Conservation (phyloP, 768 basidiomycete genomes). For the Punctularia strigosozonata region DNA sequence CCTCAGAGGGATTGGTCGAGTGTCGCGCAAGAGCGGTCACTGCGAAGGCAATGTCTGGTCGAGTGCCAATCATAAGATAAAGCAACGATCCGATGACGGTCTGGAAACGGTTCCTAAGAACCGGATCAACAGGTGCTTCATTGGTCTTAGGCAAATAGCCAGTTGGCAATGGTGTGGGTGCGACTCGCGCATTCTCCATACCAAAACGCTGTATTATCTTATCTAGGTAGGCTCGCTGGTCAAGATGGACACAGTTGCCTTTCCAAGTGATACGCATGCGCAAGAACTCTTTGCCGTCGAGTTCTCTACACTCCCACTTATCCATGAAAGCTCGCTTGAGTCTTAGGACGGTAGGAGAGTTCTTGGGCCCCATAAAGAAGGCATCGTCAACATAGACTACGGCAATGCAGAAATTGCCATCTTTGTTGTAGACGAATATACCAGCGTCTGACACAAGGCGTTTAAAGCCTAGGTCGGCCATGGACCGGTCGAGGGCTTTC, state of each 20-base stretch:
- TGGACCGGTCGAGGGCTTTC: background rate
- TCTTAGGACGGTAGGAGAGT: too few relatives aligned
- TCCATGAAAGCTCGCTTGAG: background rate
- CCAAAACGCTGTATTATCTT: conserved; percentile 15
- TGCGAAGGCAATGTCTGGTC: conserved; percentile 21
- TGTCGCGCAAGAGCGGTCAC: conserved; percentile 1
- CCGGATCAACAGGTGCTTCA: background rate
- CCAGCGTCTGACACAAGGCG: too few relatives aligned
- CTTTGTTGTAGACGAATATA: too few relatives aligned
- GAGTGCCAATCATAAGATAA: conserved; percentile 18
- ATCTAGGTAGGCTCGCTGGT: conserved; percentile 21
- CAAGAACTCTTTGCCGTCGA: conserved; percentile 10
- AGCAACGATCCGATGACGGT: conserved; percentile 15
- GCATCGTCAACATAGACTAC: conserved; percentile 6
- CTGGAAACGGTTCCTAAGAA: conserved; percentile 1
- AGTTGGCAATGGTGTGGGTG: conserved; percentile 16
- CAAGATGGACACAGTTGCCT: conserved; percentile 18
- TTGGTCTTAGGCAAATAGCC: background rate
- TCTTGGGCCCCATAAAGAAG: background rate
- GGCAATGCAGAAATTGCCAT: too few relatives aligned
- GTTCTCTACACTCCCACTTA: conserved; percentile 6
- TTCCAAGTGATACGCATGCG: conserved; percentile 8
- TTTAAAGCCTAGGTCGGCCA: background rate
- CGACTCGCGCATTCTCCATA: conserved; percentile 15
- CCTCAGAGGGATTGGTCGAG: background rate